Conservation (phyloP, 345 rosid genomes). For the Angophora floribunda region DNA sequence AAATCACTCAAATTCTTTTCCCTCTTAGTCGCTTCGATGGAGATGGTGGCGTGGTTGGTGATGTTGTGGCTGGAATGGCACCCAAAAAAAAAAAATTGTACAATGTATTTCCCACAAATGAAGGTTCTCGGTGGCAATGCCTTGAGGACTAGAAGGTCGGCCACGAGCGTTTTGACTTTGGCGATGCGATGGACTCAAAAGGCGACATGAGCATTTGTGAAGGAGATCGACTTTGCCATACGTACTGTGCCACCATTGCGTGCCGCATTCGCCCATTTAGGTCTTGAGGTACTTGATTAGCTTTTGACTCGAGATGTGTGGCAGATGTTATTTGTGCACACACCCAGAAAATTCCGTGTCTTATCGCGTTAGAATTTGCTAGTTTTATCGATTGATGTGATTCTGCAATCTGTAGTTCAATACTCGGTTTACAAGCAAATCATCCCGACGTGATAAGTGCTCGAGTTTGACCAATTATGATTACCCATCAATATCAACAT, state of each 20-base stretch:
- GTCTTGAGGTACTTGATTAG: not conserved
- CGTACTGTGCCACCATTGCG: not conserved
- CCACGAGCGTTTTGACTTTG: not conserved
- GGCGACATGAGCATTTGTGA: not conserved
- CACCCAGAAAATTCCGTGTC: not conserved
- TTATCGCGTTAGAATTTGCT: not conserved
- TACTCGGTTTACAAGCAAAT: not conserved
- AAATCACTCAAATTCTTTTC: not conserved
- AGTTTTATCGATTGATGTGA: not conserved
- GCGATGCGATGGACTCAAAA: not conserved
- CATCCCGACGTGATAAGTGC: not conserved
- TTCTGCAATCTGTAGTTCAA: not conserved
- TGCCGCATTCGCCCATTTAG: not conserved
- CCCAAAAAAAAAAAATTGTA: not conserved
- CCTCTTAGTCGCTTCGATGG: not conserved
- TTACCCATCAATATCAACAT: not conserved
- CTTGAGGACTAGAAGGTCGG: not conserved
- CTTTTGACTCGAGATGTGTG: not conserved
- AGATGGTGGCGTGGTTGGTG: not conserved
- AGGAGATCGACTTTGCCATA: not conserved
- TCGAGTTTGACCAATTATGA: not conserved
- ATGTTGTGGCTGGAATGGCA: not conserved
- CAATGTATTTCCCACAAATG: not conserved
- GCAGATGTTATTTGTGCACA: not conserved
- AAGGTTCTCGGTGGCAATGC: not conserved